Evolutionary conservation across 75 land plant genomes (phyloP).

Genomic region (Gnetum montanum): DNA sequence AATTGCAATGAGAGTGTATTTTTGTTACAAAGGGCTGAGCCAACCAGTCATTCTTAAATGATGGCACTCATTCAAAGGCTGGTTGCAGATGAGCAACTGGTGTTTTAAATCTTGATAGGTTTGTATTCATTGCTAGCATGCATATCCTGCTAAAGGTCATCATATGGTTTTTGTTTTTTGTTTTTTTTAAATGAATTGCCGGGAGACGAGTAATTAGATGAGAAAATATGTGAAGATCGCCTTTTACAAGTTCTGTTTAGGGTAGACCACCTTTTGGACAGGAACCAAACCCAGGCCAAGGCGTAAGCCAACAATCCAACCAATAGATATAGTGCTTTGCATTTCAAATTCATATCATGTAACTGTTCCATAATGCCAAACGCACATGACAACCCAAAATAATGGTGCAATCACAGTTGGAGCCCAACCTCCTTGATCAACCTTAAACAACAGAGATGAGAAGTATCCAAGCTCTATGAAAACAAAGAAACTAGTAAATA

Average conservation of each 20-base stretch:
- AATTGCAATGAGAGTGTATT: too few relatives aligned
- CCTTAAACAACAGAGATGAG: constrained; percentile 60
- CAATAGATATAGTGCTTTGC: constrained; percentile 78
- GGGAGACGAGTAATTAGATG: constrained; percentile 90
- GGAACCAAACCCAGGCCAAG: constrained; percentile 83
- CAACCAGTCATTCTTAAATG: too few relatives aligned
- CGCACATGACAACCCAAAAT: constrained; percentile 67
- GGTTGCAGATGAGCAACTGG: too few relatives aligned
- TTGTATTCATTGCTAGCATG: too few relatives aligned
- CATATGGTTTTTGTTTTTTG: too few relatives aligned
- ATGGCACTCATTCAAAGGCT: too few relatives aligned
- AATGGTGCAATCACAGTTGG: constrained; percentile 55
- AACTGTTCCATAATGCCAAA: constrained; percentile 83
- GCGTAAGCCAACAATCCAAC: constrained; percentile 69
- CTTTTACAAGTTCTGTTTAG: constrained; percentile 85
- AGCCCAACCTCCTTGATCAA: constrained; percentile 86
- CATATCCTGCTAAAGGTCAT: too few relatives aligned
- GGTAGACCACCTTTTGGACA: constrained; percentile 81
- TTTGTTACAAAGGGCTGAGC: too few relatives aligned
- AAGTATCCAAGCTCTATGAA: constrained; percentile 61
- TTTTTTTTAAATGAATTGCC: constrained; percentile 78
- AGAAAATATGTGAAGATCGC: constrained; percentile 76
- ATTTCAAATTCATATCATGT: constrained; percentile 67
- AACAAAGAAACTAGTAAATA: constrained; percentile 63
- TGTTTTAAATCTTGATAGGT: too few relatives aligned